phyloP scores from a whole-genome alignment of 805 yeast genomes.

The Brettanomyces custersianus region DNA sequence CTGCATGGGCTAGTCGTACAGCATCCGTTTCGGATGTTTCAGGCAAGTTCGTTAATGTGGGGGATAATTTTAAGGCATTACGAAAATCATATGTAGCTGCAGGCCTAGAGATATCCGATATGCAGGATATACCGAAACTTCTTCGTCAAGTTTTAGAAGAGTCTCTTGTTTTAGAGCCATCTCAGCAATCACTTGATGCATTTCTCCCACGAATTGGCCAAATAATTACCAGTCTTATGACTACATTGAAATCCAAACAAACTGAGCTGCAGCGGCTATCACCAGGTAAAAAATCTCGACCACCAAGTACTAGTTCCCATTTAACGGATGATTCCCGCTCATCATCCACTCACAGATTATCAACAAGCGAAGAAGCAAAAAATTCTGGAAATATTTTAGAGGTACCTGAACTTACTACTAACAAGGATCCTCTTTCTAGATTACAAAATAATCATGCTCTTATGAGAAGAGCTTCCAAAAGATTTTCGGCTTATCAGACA shows the following conservation, averaged over 20 bases:
- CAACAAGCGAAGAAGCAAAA: not conserved
- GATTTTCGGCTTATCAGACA: constrained; percentile 85
- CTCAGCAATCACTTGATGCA: constrained; percentile 70
- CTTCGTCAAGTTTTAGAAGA: constrained; percentile 74
- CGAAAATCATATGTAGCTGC: constrained; percentile 70
- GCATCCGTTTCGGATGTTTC: constrained; percentile 81
- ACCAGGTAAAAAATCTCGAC: not conserved
- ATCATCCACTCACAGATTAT: not conserved
- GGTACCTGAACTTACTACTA: not conserved
- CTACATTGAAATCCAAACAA: constrained; percentile 76
- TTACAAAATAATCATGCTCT: constrained; percentile 76
- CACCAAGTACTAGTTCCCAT: not conserved
- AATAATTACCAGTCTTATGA: constrained; percentile 72
- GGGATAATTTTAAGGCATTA: constrained; percentile 86
- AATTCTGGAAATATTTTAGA: not conserved
- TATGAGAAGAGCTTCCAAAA: constrained; percentile 85
- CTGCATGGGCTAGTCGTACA: constrained; percentile 82
- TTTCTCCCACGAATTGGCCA: constrained; percentile 80
- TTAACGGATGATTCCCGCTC: not conserved
- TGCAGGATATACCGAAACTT: constrained; percentile 85
- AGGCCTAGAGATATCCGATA: constrained; percentile 72
- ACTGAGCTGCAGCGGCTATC: constrained; percentile 22
- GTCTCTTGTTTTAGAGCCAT: constrained; percentile 77
- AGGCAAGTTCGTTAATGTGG: constrained; percentile 82
- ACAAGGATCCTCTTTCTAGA: constrained; percentile 57